These are phyloP conservation scores for Pseudevernia furfuracea DNA, from an alignment of 495 filamentous ascomycete genomes.

Conservation along the genomic window DNA sequence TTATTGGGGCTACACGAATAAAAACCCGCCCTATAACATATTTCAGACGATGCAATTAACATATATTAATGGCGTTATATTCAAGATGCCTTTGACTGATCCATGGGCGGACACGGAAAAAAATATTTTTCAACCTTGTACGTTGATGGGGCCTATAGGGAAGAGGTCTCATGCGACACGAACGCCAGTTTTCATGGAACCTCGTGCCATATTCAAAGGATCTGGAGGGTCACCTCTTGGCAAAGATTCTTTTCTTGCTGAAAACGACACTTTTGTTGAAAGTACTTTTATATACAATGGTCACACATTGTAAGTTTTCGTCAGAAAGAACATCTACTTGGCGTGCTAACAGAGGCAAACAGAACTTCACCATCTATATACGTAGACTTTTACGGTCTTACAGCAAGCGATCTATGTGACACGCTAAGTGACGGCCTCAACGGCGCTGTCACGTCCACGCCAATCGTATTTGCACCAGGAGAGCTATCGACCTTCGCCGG, in stretches of 20 bases:
- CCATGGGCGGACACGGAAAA: background rate
- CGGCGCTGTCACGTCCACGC: background rate
- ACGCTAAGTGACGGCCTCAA: background rate
- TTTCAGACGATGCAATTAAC: background rate
- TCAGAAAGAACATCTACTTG: too few species aligned
- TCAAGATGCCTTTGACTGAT: background rate
- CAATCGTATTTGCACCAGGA: slow-evolving; percentile 8
- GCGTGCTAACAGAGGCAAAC: background rate
- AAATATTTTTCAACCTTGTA: background rate
- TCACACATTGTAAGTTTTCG: background rate
- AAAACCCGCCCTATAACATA: background rate
- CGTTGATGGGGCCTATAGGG: background rate
- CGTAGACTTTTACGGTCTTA: slow-evolving; percentile 2
- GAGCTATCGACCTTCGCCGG: slow-evolving; percentile 12
- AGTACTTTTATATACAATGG: background rate
- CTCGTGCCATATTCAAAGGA: background rate
- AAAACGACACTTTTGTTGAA: background rate
- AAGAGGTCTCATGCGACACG: background rate
- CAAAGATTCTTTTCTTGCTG: background rate
- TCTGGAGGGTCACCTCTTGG: background rate
- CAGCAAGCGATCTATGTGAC: background rate
- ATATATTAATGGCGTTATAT: background rate
- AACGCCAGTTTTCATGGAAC: background rate
- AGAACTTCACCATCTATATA: slow-evolving; percentile 13
- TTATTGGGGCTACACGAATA: slow-evolving; percentile 16